Conservation (phyloP, 306 rosid genomes). For the Sicyos baderoa region DNA sequence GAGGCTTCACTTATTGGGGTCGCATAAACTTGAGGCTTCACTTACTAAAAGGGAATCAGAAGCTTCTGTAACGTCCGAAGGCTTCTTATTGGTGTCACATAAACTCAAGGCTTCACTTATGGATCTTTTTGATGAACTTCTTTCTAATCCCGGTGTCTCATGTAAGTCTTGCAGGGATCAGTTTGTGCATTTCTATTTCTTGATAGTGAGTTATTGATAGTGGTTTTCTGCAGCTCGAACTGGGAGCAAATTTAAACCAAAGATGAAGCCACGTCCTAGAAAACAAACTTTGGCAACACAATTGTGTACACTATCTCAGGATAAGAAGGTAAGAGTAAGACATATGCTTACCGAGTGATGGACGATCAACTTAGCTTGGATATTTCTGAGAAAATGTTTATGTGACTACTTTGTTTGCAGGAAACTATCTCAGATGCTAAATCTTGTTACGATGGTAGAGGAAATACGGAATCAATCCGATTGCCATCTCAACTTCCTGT, state of each 20-base stretch:
- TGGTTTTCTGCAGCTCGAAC: slow-evolving; percentile 32
- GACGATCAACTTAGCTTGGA: slow-evolving; percentile 18
- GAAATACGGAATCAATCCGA: slow-evolving; percentile 8
- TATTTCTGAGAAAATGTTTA: slow-evolving; percentile 25
- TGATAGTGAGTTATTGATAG: not conserved
- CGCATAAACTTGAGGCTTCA: not conserved
- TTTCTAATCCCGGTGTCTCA: slow-evolving; percentile 31
- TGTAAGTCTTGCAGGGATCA: slow-evolving; percentile 8
- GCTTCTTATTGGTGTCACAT: not conserved
- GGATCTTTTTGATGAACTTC: slow-evolving; percentile 56
- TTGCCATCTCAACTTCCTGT: slow-evolving; percentile 18
- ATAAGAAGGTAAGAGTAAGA: slow-evolving; percentile 31
- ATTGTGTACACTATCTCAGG: slow-evolving; percentile 21
- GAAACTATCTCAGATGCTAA: slow-evolving; percentile 15
- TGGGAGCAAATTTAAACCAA: slow-evolving; percentile 53
- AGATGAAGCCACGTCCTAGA: slow-evolving; percentile 40
- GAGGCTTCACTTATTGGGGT: slow-evolving; percentile 6
- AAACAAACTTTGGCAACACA: slow-evolving; percentile 27
- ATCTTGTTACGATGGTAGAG: slow-evolving; percentile 20
- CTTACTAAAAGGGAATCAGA: not conserved
- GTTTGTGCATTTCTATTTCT: not conserved
- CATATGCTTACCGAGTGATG: slow-evolving; percentile 17
- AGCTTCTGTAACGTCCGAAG: not conserved
- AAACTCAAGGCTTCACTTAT: slow-evolving; percentile 24
- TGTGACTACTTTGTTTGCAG: slow-evolving; percentile 24